A percentile compares a stretch with the other conserved stretches of the same genome.
Conservation (phyloP, 306 rosid genomes). For the Abrus precatorius region DNA sequence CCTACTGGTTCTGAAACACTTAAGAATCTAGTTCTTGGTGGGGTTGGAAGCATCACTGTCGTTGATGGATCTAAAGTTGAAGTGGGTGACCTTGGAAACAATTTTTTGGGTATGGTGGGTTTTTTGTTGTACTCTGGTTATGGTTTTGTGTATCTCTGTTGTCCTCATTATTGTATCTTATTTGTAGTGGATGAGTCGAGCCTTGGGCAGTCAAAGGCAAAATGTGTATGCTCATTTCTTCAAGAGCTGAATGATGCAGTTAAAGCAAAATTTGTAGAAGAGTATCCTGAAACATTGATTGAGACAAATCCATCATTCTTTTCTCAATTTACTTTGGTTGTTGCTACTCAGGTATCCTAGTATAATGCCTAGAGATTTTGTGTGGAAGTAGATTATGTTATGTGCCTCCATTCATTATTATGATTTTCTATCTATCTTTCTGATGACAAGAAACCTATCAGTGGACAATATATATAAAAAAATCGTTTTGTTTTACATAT, state of each 20-base stretch:
- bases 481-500: constrained; percentile 8
- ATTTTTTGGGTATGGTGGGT: constrained; percentile 76
- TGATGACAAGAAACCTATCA: constrained; percentile 23
- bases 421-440: not conserved
- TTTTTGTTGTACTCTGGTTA: constrained; percentile 9
- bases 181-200: constrained; percentile 80
- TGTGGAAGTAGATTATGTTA: constrained; percentile 30
- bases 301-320: constrained; percentile 89
- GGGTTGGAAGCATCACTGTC: constrained; percentile 95
- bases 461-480: constrained; percentile 10
- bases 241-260: constrained; percentile 98
- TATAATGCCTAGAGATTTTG: constrained; percentile 17
- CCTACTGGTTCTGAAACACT: constrained; percentile 98
- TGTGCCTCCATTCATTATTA: constrained; percentile 16
- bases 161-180: constrained; percentile 31
- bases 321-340: constrained; percentile 89
- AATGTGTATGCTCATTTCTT: constrained; percentile 92
- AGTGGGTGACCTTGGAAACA: constrained; percentile 93
- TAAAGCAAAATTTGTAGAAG: constrained; percentile 93
- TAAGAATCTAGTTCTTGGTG: constrained; percentile 96
- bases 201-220: constrained; percentile 93
- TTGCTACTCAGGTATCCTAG: constrained; percentile 87
- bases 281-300: constrained; percentile 80
- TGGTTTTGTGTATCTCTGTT: not conserved
- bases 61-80: constrained; percentile 96